These are phyloP conservation scores for Truncatella angustata DNA, from an alignment of 2,329 filamentous ascomycete genomes.

Conservation along the genomic window DNA sequence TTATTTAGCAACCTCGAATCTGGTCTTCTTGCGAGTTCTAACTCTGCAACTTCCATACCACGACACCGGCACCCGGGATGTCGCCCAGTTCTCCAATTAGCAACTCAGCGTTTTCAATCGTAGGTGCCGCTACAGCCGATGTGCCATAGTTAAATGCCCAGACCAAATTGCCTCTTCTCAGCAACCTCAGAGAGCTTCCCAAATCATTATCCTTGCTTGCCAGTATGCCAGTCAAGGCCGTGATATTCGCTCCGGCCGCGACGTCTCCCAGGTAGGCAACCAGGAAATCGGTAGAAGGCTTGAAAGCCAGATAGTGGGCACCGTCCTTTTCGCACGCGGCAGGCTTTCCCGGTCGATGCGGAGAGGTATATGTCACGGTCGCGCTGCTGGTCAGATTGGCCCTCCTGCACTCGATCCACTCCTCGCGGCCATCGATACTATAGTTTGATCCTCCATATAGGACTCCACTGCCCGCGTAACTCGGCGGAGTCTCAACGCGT, in stretches of 20 bases:
- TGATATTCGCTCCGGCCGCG: slow-evolving; percentile 14
- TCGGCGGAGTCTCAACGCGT: slow-evolving; percentile 21
- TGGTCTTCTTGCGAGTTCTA: no score
- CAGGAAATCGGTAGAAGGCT: slow-evolving; percentile 19
- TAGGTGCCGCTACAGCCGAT: slow-evolving; percentile 14
- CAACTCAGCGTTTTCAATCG: slow-evolving; percentile 1
- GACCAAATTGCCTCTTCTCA: slow-evolving; percentile 16
- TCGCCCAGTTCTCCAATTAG: slow-evolving; percentile 15
- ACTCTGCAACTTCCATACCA: slow-evolving; percentile 18
- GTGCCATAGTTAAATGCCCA: slow-evolving; percentile 22
- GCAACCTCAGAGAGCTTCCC: slow-evolving; percentile 15
- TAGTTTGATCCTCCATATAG: slow-evolving; percentile 16
- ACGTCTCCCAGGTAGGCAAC: slow-evolving; percentile 19
- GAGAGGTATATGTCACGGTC: slow-evolving; percentile 17
- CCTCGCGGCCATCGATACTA: slow-evolving; percentile 18
- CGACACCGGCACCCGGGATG: slow-evolving; percentile 17
- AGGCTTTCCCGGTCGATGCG: slow-evolving; percentile 17
- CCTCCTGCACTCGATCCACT: slow-evolving; percentile 17
- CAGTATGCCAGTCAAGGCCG: slow-evolving; percentile 13
- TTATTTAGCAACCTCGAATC: no score
- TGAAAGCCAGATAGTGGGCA: slow-evolving; percentile 20
- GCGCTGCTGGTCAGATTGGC: slow-evolving; percentile 15
- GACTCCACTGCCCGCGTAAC: slow-evolving; percentile 17
- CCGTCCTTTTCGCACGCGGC: slow-evolving; percentile 16
- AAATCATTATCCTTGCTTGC: slow-evolving; percentile 16